Base-by-base conservation (phyloP, 2,329 filamentous ascomycete genomes). In the Claviceps sp. region DNA sequence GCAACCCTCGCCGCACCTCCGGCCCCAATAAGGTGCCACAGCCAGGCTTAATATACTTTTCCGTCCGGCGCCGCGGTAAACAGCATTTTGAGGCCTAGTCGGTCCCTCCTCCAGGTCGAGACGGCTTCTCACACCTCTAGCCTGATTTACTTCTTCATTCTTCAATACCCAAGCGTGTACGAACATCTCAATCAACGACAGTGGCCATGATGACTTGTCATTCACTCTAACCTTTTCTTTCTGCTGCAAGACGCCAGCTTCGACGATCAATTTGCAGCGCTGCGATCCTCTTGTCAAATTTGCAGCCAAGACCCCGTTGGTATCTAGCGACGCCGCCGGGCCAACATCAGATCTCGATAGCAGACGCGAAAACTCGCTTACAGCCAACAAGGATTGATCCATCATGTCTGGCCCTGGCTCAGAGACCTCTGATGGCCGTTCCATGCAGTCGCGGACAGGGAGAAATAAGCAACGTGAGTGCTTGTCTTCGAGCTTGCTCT, bases 401-500 rank as follows among this genome's bases (percentile, higher is more conserved):
- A 52, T 61, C 54, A 68, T 69, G 66, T 67, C 66, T 51, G 64
- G 64, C 53, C 66, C 63, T 51, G 61, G 61, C 44, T 64, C 61
- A 55, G 65, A 62, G 59, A 66, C 62, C 54, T 63, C 66, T 45
- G 65, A 62, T 54, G 61, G 64, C 58, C 78, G 78, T 60, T 71
- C 78, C 50, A 84, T 83, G 80, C 77, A 89, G 73, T 87, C 86
- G 56, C 79, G 86, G 62, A 83, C 80, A 51, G 86, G 86, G 61
- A 78, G 87, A 65, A 82, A 74, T 64, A 90, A 90, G 65, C 87
- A 93, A 71, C 80, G 86, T 89, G 76, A 82, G 85, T 53, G 53
- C 53, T 53, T 38, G 47, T 50, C 51, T 57, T 47, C 29, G 43
- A 40, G 20, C 22, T 52, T 51, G 42, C 4, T 39, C 44, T 39